Conservation (phyloP, 371 early-diverging fungal species). For the Zychaea mexicana region DNA sequence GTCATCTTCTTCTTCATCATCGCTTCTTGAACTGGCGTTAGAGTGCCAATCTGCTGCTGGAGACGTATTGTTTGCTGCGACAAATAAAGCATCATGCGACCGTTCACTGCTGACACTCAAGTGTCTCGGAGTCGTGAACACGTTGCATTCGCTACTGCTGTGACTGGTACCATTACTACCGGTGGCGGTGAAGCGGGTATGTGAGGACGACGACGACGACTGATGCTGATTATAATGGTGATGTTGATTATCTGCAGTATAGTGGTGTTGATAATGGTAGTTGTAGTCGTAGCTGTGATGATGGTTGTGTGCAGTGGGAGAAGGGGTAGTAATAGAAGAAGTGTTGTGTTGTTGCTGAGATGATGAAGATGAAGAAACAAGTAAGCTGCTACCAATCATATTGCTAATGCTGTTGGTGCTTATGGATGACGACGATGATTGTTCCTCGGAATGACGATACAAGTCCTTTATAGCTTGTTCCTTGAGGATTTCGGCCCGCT, state of each 20-base stretch:
- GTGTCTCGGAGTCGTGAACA: not conserved
- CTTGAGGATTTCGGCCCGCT: not conserved
- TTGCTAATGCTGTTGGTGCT: not conserved
- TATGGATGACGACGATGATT: not conserved
- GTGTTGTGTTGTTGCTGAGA: too few relatives aligned
- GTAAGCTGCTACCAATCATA: not conserved
- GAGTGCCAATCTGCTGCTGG: not conserved
- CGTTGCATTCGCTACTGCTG: not conserved
- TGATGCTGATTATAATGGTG: not conserved
- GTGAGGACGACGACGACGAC: slow-evolving; percentile 7
- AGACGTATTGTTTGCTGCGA: not conserved
- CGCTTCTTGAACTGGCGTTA: not conserved
- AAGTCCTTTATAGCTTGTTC: slow-evolving; percentile 5
- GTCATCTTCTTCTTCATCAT: not conserved
- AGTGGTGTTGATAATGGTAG: too few relatives aligned
- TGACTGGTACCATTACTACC: not conserved
- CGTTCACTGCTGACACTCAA: not conserved
- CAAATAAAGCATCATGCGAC: not conserved
- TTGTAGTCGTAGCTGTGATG: not conserved
- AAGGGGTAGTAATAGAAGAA: not conserved
- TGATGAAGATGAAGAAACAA: not conserved
- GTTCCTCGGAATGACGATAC: not conserved
- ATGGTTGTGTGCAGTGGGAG: not conserved
- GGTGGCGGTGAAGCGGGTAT: not conserved
- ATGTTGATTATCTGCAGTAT: not conserved